Evolutionary conservation across 495 filamentous ascomycete species (phyloP).

Genomic region (Entonaema liquescens): DNA sequence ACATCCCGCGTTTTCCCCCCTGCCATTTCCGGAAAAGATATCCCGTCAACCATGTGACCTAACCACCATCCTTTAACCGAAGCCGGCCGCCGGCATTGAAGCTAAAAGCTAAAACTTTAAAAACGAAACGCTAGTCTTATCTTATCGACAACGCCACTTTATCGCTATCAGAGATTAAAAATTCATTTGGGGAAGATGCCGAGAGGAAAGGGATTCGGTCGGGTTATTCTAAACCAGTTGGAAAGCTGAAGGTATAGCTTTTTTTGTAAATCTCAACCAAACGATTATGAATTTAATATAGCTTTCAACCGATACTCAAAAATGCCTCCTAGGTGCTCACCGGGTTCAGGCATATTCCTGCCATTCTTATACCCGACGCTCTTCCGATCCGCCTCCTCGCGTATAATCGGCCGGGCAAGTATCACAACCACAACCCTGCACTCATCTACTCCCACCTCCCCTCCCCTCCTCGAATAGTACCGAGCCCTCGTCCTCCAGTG

Average conservation of each 20-base stretch:
- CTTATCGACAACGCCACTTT: slow-evolving; percentile 34
- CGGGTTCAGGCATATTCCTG: slow-evolving; percentile 58
- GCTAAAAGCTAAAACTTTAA: background rate
- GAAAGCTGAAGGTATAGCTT: slow-evolving; percentile 1
- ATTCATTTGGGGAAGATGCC: background rate
- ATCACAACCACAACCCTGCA: slow-evolving; percentile 42
- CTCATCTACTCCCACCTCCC: slow-evolving; percentile 30
- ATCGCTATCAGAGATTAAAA: slow-evolving; percentile 18
- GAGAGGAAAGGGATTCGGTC: background rate
- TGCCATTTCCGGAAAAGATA: slow-evolving; percentile 40
- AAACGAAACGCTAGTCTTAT: slow-evolving; percentile 23
- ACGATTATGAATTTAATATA: slow-evolving; percentile 26
- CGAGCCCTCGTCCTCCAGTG: slow-evolving; percentile 39
- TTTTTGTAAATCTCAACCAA: background rate
- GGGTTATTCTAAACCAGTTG: slow-evolving; percentile 4
- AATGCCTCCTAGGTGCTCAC: slow-evolving; percentile 59
- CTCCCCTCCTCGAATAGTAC: slow-evolving; percentile 42
- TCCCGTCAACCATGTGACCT: slow-evolving; percentile 38
- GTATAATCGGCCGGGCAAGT: slow-evolving; percentile 30
- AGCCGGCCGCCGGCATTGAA: slow-evolving; percentile 38
- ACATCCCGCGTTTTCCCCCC: slow-evolving; percentile 18
- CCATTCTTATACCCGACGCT: slow-evolving; percentile 74
- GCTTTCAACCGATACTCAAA: slow-evolving; percentile 18
- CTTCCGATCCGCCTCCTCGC: slow-evolving; percentile 47
- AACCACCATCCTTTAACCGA: slow-evolving; percentile 28